Evolutionary conservation across 2,329 filamentous ascomycete genomes (phyloP).

Genomic region (Zasmidium cellare): DNA sequence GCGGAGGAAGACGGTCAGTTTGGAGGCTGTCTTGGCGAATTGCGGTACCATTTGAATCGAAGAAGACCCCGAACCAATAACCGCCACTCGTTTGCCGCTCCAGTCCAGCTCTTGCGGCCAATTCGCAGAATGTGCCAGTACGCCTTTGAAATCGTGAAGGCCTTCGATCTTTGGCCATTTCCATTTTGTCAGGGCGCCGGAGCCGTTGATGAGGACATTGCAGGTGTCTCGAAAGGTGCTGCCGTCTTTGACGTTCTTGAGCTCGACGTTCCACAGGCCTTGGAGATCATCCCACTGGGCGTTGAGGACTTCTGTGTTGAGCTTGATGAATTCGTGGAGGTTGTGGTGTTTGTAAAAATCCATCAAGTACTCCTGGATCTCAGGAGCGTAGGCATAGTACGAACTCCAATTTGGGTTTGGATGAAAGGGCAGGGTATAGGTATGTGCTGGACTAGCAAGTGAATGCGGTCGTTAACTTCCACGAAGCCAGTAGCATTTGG

Average conservation of each 20-base stretch:
- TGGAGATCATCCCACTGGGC: background rate
- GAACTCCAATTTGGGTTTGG: constrained; percentile 18
- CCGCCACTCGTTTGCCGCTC: background rate
- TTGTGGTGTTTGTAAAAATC: constrained; percentile 38
- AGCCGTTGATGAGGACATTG: background rate
- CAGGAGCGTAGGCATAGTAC: constrained; percentile 40
- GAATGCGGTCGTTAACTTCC: background rate
- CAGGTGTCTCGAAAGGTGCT: background rate
- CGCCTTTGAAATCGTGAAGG: background rate
- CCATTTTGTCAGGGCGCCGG: background rate
- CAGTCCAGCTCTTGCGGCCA: background rate
- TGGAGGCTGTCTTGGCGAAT: background rate
- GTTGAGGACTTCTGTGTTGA: constrained; percentile 23
- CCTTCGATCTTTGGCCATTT: background rate
- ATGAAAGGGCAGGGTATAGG: constrained; percentile 11
- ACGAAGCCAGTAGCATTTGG: too few relatives aligned
- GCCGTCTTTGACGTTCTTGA: background rate
- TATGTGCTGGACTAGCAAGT: background rate
- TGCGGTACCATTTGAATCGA: background rate
- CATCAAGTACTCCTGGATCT: constrained; percentile 45
- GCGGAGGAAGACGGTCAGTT: constrained; percentile 35
- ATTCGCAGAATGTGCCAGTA: background rate
- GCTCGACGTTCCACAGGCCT: background rate
- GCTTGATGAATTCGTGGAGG: constrained; percentile 39
- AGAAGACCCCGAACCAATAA: background rate